These are phyloP conservation scores for Galerina marginata DNA, from an alignment of 768 basidiomycete species.

Conservation along the genomic window DNA sequence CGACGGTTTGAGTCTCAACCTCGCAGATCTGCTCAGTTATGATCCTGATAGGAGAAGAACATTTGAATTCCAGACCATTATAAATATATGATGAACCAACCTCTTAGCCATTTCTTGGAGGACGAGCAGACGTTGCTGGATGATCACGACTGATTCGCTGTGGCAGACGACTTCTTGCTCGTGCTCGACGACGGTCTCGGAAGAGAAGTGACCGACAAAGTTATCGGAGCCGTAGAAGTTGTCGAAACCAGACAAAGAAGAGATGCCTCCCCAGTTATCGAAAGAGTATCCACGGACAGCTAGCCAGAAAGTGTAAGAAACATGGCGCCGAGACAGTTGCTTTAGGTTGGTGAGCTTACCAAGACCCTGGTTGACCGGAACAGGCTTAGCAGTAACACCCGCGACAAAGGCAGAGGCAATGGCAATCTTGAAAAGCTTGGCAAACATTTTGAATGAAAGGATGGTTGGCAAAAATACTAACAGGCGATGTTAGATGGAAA, in stretches of 20 bases:
- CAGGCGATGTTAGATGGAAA: background rate
- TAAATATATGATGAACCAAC: conserved; percentile 22
- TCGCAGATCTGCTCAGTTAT: conserved; percentile 53
- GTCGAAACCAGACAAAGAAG: conserved; percentile 45
- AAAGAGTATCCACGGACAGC: conserved; percentile 30
- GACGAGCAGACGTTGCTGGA: conserved; percentile 51
- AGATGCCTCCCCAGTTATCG: conserved; percentile 43
- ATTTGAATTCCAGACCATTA: background rate
- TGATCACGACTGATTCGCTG: conserved; percentile 40
- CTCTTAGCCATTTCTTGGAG: conserved; percentile 52
- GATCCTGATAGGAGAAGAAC: conserved; percentile 28
- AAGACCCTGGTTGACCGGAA: conserved; percentile 23
- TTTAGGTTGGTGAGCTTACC: conserved; percentile 3
- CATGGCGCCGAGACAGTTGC: too few relatives aligned
- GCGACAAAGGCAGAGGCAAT: conserved; percentile 22
- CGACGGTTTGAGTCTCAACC: conserved; percentile 53
- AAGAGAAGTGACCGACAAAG: conserved; percentile 41
- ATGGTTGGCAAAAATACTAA: conserved; percentile 21
- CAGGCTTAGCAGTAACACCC: conserved; percentile 34
- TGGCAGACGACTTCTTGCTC: conserved; percentile 43
- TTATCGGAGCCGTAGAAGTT: conserved; percentile 52
- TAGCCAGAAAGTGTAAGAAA: background rate
- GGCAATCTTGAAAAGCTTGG: conserved; percentile 35
- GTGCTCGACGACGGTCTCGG: conserved; percentile 32
- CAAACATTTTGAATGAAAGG: conserved; percentile 39